These are phyloP conservation scores for Abrus pulchellus DNA, from an alignment of 306 rosid genomes.

Conservation along the genomic window DNA sequence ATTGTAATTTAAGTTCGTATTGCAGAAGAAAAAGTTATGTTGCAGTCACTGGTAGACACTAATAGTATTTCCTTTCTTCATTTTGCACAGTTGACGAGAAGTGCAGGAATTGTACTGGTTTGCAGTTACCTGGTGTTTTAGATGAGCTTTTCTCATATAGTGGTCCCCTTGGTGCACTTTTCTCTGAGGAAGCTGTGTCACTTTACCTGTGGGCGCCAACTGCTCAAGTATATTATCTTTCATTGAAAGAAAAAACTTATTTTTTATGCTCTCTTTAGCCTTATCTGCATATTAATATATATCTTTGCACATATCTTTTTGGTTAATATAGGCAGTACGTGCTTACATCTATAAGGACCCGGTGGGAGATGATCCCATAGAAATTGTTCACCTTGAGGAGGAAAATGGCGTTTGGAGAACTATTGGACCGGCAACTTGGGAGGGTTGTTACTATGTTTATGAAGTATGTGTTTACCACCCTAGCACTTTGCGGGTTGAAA, in stretches of 20 bases:
- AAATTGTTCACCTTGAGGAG: slow-evolving; percentile 83
- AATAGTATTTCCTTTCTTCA: slow-evolving; percentile 35
- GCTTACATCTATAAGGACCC: slow-evolving; percentile 72
- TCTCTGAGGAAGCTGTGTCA: slow-evolving; percentile 71
- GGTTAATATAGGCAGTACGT: slow-evolving; percentile 65
- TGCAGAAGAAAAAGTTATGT: neutral
- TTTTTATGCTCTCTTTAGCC: slow-evolving; percentile 2
- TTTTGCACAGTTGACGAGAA: slow-evolving; percentile 71
- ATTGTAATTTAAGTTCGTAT: slow-evolving; percentile 5
- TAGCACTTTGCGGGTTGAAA: slow-evolving; percentile 77
- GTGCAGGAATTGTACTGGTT: slow-evolving; percentile 78
- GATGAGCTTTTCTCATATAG: slow-evolving; percentile 85
- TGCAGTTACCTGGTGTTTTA: slow-evolving; percentile 92
- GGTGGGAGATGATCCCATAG: slow-evolving; percentile 69
- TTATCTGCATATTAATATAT: slow-evolving; percentile 21
- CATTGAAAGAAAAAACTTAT: neutral
- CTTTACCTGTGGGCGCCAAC: slow-evolving; percentile 97
- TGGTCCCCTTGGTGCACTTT: slow-evolving; percentile 90
- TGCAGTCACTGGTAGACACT: slow-evolving; percentile 33
- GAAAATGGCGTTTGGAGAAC: slow-evolving; percentile 86
- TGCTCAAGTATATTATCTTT: slow-evolving; percentile 72
- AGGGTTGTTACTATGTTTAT: slow-evolving; percentile 87
- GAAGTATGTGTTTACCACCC: slow-evolving; percentile 90
- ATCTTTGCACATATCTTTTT: slow-evolving; percentile 8
- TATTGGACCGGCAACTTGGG: slow-evolving; percentile 83